Base-by-base conservation (phyloP, 805 yeast species). In the Saccharomycopsis sp. region DNA sequence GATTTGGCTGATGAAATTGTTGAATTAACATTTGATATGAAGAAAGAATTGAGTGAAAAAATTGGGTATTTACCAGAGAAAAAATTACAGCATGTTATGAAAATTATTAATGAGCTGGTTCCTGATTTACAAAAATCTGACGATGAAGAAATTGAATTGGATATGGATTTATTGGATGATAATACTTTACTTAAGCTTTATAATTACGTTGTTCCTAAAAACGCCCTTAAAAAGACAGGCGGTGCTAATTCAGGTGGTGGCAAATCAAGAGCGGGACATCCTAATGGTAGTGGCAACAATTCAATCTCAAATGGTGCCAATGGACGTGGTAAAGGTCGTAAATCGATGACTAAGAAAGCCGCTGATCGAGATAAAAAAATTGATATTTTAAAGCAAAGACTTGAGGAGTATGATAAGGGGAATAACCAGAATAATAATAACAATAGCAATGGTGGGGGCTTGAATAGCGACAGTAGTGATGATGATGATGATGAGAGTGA, bases 111-210 rank as follows among this genome's bases (percentile, higher is more conserved):
- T 58, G 93, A 85, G 61, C 72, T 80, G 42, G 70, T 81, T 74
- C 52, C 52, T 7, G 84, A 76, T 50, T 70, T 74, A 54, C 72
- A 62, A 55, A 68, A 58, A 54, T 64, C 59, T 55, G 74, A 71
- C 48, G 90, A 87, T 56, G 97, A 90, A 47, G 97, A 93, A 67
- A 93, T 93, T 50, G 98, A 93, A 68, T 73, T 93, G 49, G 98
- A 93, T 63, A 84, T 93, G 80, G 97, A 93, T 60, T 83, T 83
- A 63, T 72, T 93, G 54, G 96, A 86, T 56, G 87, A 86, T 53
- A 68, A 76, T 34, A 89, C 97, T 1, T 74, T 90, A 44, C 66
- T 85, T 60, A 85, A 85, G 58, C 69, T 93, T 51, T 90, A 88
- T 71, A 81, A 83, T 60, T 85, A 82, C 55, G 87, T 93, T 54